These are phyloP conservation scores for Phialemoniopsis sp. DNA, from an alignment of 2,329 filamentous ascomycete genomes.

Conservation along the genomic window DNA sequence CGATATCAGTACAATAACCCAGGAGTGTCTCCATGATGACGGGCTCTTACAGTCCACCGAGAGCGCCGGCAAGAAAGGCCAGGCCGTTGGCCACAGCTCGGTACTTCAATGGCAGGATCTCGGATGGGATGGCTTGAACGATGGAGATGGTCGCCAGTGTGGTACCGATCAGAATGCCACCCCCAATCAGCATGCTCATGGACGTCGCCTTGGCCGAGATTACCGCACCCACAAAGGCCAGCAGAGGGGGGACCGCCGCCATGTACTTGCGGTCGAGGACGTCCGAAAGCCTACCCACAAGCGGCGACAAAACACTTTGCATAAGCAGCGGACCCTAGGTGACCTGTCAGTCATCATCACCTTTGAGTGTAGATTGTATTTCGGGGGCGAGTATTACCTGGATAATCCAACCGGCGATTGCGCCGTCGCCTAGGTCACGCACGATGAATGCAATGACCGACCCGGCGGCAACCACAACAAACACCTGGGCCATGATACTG, in stretches of 20 bases:
- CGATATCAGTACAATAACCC: background rate
- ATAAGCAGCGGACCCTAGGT: slow-evolving; percentile 49
- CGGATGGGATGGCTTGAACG: slow-evolving; percentile 50
- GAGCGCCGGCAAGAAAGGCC: slow-evolving; percentile 41
- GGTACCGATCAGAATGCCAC: slow-evolving; percentile 51
- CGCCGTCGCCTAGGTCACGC: slow-evolving; percentile 44
- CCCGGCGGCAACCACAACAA: slow-evolving; percentile 50
- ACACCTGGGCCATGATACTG: slow-evolving; percentile 48
- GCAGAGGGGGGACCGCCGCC: slow-evolving; percentile 44
- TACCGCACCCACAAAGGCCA: slow-evolving; percentile 49
- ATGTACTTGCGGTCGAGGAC: slow-evolving; percentile 51
- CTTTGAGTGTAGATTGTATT: background rate
- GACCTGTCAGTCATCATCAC: background rate
- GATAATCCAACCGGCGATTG: slow-evolving; percentile 51
- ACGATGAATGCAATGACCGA: slow-evolving; percentile 53
- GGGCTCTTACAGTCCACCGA: slow-evolving; percentile 44
- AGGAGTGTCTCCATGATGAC: background rate
- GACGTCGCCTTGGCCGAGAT: slow-evolving; percentile 49
- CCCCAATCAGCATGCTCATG: slow-evolving; percentile 52
- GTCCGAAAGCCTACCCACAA: slow-evolving; percentile 52
- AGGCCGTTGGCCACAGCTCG: slow-evolving; percentile 52
- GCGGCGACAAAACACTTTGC: slow-evolving; percentile 51
- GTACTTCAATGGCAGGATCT: slow-evolving; percentile 53
- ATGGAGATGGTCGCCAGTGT: slow-evolving; percentile 51
- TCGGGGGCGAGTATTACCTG: slow-evolving; percentile 30